A percentile compares a stretch with the other conserved stretches of the same genome.
These are phyloP conservation scores for Ascochyta lentis DNA, from an alignment of 2,329 filamentous ascomycete genomes.

Conservation along the genomic window DNA sequence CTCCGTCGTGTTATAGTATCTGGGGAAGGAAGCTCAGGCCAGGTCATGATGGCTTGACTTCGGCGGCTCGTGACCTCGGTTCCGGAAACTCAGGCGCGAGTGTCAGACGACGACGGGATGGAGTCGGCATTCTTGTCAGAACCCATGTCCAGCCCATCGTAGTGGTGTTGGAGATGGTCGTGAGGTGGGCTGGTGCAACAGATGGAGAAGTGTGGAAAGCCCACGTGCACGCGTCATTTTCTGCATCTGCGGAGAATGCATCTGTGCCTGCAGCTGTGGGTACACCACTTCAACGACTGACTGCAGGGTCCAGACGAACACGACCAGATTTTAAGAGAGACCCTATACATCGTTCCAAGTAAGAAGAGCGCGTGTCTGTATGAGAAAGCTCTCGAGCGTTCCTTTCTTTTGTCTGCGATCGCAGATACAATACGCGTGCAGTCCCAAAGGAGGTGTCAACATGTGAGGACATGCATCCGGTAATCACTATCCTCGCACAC, in stretches of 20 bases:
- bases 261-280: constrained; percentile 12
- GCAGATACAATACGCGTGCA: too few species aligned
- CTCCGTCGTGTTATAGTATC: constrained; percentile 30
- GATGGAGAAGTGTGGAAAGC: constrained; percentile 12
- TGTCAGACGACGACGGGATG: constrained; percentile 27
- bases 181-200: constrained; percentile 20
- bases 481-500: too few species aligned
- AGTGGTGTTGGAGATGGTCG: constrained; percentile 18
- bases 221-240: constrained; percentile 28
- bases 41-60: constrained; percentile 29
- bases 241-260: constrained; percentile 1
- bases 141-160: constrained; percentile 10
- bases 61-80: constrained; percentile 39
- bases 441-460: too few species aligned
- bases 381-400: too few species aligned
- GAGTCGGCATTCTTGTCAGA: constrained; percentile 24
- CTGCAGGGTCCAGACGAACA: background rate
- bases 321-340: too few species aligned
- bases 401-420: too few species aligned
- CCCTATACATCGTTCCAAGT: too few species aligned
- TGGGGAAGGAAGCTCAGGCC: constrained; percentile 34
- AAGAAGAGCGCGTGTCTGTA: too few species aligned
- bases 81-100: constrained; percentile 17
- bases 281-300: background rate
- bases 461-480: too few species aligned